phyloP scores from a whole-genome alignment of 306 rosid species.

The Astragalus glycyphyllos region DNA sequence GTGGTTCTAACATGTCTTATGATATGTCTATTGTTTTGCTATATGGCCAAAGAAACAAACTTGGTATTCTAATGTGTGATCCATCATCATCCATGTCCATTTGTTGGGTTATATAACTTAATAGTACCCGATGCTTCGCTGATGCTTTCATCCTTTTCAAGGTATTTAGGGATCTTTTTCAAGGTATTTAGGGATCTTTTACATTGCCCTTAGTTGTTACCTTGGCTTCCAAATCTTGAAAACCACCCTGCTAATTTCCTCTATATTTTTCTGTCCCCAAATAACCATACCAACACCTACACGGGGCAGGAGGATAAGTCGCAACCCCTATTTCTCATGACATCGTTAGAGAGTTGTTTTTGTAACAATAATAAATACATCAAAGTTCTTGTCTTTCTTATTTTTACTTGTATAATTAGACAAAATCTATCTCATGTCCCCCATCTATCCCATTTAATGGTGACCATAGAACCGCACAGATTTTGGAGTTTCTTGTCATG shows the following conservation, averaged over 20 bases:
- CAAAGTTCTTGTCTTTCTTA: conserved; percentile 8
- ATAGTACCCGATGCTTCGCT: not conserved
- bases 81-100: conserved; percentile 3
- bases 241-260: not conserved
- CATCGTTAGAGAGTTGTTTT: too few relatives aligned
- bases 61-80: not conserved
- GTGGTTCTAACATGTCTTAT: conserved; percentile 13
- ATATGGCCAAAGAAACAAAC: not conserved
- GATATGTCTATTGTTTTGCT: not conserved
- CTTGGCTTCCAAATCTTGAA: not conserved
- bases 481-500: not conserved
- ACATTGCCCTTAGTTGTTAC: not conserved
- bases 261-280: not conserved
- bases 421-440: not conserved
- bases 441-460: not conserved
- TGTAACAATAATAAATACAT: too few relatives aligned
- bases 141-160: conserved; percentile 1
- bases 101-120: conserved; percentile 6
- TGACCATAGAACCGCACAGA: not conserved
- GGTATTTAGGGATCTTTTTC: conserved; percentile 24
- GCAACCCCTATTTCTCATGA: too few relatives aligned
- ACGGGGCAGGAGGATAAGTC: not conserved
- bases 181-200: conserved; percentile 23
- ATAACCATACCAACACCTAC: not conserved
- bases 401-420: conserved; percentile 4